Evolutionary conservation across 768 basidiomycete species (phyloP).

Genomic region (Termitomyces sp.): DNA sequence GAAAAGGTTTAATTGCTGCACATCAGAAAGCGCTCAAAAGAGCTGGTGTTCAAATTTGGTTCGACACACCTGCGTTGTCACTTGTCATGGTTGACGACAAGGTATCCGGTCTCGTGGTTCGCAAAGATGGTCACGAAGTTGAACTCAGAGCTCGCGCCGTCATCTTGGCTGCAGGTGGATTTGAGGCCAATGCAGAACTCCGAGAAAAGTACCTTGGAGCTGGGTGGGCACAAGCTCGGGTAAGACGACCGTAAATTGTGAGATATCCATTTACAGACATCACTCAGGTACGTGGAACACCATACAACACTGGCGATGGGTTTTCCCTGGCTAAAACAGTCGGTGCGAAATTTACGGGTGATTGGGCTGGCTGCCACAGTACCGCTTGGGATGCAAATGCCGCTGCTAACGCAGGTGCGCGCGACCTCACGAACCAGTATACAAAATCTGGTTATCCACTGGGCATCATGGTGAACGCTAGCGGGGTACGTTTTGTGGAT

Average conservation of each 20-base stretch:
- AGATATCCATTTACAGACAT: neutral
- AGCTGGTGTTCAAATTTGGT: slow-evolving; percentile 52
- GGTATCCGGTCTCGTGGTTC: slow-evolving; percentile 42
- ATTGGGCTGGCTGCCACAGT: slow-evolving; percentile 67
- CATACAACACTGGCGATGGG: slow-evolving; percentile 65
- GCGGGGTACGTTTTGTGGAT: slow-evolving; percentile 59
- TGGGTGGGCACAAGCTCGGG: slow-evolving; percentile 46
- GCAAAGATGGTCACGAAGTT: slow-evolving; percentile 27
- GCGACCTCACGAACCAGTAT: slow-evolving; percentile 59
- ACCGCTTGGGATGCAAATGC: slow-evolving; percentile 70
- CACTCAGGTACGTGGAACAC: slow-evolving; percentile 59
- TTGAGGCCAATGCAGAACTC: slow-evolving; percentile 49
- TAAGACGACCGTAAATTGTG: slow-evolving; percentile 28
- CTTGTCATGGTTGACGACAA: slow-evolving; percentile 30
- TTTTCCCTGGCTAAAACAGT: slow-evolving; percentile 43
- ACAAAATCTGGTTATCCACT: slow-evolving; percentile 73
- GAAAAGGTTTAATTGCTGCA: slow-evolving; percentile 59
- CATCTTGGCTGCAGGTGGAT: slow-evolving; percentile 62
- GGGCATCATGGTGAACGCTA: slow-evolving; percentile 60
- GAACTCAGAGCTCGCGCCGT: slow-evolving; percentile 38
- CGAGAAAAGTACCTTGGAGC: slow-evolving; percentile 51
- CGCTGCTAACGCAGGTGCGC: slow-evolving; percentile 41
- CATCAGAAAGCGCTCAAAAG: slow-evolving; percentile 43
- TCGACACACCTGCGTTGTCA: slow-evolving; percentile 41
- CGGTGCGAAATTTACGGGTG: slow-evolving; percentile 54